Evolutionary conservation across 495 filamentous ascomycete species (phyloP), one percentile per base, ranked within the genome.

Genomic region (Xylaria venustula): DNA sequence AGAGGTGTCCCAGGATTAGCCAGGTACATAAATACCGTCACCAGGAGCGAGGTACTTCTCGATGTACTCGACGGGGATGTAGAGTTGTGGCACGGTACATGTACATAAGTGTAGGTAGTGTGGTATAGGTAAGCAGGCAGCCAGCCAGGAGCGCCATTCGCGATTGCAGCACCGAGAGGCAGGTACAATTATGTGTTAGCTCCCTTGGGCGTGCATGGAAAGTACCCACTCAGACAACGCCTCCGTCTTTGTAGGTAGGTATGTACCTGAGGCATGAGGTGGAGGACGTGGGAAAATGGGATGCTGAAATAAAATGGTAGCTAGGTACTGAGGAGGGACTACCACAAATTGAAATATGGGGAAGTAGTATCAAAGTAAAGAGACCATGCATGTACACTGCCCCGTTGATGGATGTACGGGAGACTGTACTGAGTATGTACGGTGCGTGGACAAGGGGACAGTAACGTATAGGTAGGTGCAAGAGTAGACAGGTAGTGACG

Each of bases 1-100:
- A 28, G 32, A 23, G 11, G 48, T 26, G 20, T 11, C 30, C 30
- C 37, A 40, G 14, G 37, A 5, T 46, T 26, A 37, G 40, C 19
- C 49, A 48, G 50, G 58, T 61, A 61, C 50, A 37, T 37, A 51
- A 32, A 50, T 59, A 50, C n/a, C n/a, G n/a, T n/a, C n/a, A n/a
- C n/a, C n/a, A n/a, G n/a, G n/a, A n/a, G n/a, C n/a, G n/a, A n/a
- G n/a, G n/a, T n/a, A n/a, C n/a, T n/a, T n/a, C n/a, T n/a, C 30
- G 5, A 11, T 34, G 37, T 52, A 40, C 48, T 40, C 23, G 50
- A 20, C 1, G n/a, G 37, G 7, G 37, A 54, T 50, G 58, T 50
- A 42, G 26, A 11, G 25, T 20, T 12, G 49, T 26, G 47, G 47
- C 58, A 48, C 47, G 23, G 58, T 54, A 60, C 46, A 59, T 51